These are phyloP conservation scores for Ajuga reptans DNA, from an alignment of 305 asterid genomes.

Conservation along the genomic window DNA sequence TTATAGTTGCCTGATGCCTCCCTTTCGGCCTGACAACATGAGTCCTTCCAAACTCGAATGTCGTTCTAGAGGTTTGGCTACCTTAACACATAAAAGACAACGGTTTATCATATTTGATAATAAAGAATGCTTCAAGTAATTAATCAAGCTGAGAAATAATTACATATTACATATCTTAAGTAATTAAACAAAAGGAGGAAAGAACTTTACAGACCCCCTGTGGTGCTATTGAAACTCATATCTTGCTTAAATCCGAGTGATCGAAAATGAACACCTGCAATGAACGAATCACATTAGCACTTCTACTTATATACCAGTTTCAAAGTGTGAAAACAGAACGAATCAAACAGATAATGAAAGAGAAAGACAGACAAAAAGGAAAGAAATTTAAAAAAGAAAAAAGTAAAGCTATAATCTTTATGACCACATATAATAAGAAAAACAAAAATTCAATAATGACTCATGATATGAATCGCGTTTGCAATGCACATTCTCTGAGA, in stretches of 20 bases:
- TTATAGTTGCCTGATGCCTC: conserved; percentile 33
- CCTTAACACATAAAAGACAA: conserved; percentile 27
- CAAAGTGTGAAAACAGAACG: conserved; percentile 35
- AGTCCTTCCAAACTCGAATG: conserved; percentile 38
- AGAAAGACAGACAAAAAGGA: conserved; percentile 22
- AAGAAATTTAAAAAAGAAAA: not conserved
- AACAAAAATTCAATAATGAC: conserved; percentile 16
- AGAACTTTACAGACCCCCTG: conserved; percentile 33
- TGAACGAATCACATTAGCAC: conserved; percentile 22
- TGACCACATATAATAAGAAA: conserved; percentile 25
- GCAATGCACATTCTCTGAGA: conserved; percentile 25
- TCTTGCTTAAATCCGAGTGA: conserved; percentile 18
- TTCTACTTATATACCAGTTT: conserved; percentile 31
- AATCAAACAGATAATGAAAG: conserved; percentile 28
- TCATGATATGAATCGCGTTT: conserved; percentile 3
- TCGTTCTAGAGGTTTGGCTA: conserved; percentile 21
- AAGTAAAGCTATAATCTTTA: conserved; percentile 34
- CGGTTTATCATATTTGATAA: not conserved
- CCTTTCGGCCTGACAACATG: conserved; percentile 72
- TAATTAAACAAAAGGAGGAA: conserved; percentile 15
- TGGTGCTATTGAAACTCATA: conserved; percentile 49
- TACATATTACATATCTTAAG: not conserved
- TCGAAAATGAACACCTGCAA: conserved; percentile 32
- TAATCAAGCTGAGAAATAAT: not conserved
- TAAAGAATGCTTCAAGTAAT: not conserved